Base-by-base conservation (phyloP, 2,329 filamentous ascomycete species). In the Leptographium flavum region DNA sequence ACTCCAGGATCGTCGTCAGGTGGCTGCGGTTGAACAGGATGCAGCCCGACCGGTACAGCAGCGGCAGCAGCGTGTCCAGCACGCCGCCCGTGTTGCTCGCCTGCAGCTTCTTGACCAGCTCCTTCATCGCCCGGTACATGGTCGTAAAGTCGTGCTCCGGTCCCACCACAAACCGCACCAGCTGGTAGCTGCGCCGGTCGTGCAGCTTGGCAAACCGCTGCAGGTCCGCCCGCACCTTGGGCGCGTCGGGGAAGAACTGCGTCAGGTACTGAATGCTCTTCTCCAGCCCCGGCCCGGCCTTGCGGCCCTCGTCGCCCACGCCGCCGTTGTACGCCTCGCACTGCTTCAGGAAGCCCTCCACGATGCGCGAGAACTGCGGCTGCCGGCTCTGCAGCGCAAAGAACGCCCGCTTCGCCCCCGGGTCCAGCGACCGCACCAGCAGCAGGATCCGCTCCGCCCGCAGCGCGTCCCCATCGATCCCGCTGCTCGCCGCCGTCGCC, bases 11-110 rank as follows among this genome's bases (percentile, higher is more conserved):
- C 0, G 86, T 80, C 3, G 88, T 79, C 17, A 98, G 79, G 58
- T 98, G 88, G 58, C 90, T 96, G 57, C 85, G 81, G 65, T 95
- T 98, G 66, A 93, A 95, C 52, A 94, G 75, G 51, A 98, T 72
- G 47, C 86, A 80, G 30, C 86, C 83, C 45, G 81, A 81, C 37
- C 87, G 79, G 58, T 94, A 94, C 5, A 96, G 67, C 15, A 98
- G 69, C 5, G 87, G 83, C 6, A 81, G 75, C 23, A 98, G 60
- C 0, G 87, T 93, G 31, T 94, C 86, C 4, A 93, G 65, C 39
- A 92, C 70, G 25, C 69, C 67, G n/a, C 75, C 62, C 45, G 73
- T 71, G 39, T 80, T 69, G 21, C 76, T 76, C 45, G 76, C 73
- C 53, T 88, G 82, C 31, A 93, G 72, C 47, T 87, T 80, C 63